Evolutionary conservation across 2,329 filamentous ascomycete genomes (phyloP), one percentile per base, ranked within the genome.

Genomic region (Lecanicillium sp.): DNA sequence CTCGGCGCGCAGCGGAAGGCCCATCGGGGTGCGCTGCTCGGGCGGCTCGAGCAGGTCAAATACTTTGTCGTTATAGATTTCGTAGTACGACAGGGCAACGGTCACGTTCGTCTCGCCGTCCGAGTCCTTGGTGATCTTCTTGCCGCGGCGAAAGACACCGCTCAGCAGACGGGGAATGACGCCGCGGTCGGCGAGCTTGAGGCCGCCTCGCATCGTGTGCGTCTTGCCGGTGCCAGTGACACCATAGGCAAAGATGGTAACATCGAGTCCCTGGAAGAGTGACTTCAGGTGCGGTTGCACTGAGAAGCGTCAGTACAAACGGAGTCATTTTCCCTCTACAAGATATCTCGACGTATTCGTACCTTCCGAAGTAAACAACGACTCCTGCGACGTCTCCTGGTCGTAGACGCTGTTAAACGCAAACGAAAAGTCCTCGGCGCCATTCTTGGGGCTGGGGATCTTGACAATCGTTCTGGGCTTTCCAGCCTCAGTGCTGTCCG

Each of bases 11-110:
- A 95, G 78, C 2, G 87, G 87, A 21, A 95, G 71, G 0, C 90
- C 90, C 0, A 86, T 78, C 2, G 87, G 73, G 0, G 86, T 90
- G 43, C 93, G 85, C 70, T 90, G 94, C 64, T 96, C 90, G 0
- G 84, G 86, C 0, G 89, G 75, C 63, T 95, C 87, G 56, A 96
- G 88, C 26, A 96, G 72, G 63, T 96, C 90, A 60, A 84, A 95
- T 17, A 95, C 90, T 63, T 91, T 91, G 71, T 96, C 90, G 65
- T 94, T 95, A 69, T 96, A 96, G 56, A 96, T 95, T 65, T 96
- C 90, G 69, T 95, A 95, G 69, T 96, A 96, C 23, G 87, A 90
- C 60, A 96, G 76, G 11, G 81, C 75, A 14, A 95, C 87, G 8
- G 80, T 72, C 19, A 94, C 87, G 2, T 71, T 75, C 0, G 84